These are phyloP conservation scores for Metschnikowia drakensbergensis DNA, from an alignment of 805 yeast species.

Conservation along the genomic window DNA sequence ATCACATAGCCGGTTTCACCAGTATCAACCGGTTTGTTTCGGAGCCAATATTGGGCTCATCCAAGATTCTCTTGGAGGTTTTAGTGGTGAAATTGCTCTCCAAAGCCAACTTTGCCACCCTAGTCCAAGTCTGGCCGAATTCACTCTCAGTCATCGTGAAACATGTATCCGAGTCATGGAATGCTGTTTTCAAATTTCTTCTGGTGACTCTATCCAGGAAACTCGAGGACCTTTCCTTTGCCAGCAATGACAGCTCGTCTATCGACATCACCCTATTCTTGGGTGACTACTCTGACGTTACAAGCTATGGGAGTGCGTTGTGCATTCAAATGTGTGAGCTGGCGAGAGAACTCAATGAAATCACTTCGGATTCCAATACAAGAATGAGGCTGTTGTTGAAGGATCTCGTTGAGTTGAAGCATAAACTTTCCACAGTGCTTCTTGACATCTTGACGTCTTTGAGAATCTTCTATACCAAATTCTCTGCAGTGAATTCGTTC, in stretches of 20 bases:
- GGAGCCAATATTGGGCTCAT: conserved; percentile 13
- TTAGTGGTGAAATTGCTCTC: conserved; percentile 20
- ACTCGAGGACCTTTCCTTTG: conserved; percentile 30
- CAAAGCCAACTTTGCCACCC: conserved; percentile 19
- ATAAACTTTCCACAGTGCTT: conserved; percentile 22
- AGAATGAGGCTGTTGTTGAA: conserved; percentile 14
- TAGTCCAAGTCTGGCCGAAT: conserved; percentile 22
- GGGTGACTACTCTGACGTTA: conserved; percentile 18
- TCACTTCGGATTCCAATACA: conserved; percentile 5
- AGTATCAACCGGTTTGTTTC: conserved; percentile 23
- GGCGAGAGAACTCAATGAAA: conserved; percentile 10
- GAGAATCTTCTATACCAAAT: conserved; percentile 32
- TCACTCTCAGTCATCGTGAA: conserved; percentile 16
- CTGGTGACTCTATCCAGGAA: conserved; percentile 31
- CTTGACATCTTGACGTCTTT: conserved; percentile 34
- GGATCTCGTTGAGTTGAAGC: conserved; percentile 23
- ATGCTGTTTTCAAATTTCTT: conserved; percentile 23
- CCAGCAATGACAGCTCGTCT: conserved; percentile 17
- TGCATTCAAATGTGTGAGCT: conserved; percentile 10
- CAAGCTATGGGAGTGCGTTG: conserved; percentile 13
- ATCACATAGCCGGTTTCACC: conserved; percentile 23
- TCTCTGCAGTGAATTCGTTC: conserved; percentile 18
- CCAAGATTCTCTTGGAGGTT: conserved; percentile 16
- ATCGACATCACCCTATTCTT: conserved; percentile 25
- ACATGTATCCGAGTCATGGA: conserved; percentile 16